A percentile compares a stretch with the other conserved stretches of the same genome.
Evolutionary conservation across 2,329 filamentous ascomycete genomes (phyloP).

Genomic region (Pseudocercospora eumusae): DNA sequence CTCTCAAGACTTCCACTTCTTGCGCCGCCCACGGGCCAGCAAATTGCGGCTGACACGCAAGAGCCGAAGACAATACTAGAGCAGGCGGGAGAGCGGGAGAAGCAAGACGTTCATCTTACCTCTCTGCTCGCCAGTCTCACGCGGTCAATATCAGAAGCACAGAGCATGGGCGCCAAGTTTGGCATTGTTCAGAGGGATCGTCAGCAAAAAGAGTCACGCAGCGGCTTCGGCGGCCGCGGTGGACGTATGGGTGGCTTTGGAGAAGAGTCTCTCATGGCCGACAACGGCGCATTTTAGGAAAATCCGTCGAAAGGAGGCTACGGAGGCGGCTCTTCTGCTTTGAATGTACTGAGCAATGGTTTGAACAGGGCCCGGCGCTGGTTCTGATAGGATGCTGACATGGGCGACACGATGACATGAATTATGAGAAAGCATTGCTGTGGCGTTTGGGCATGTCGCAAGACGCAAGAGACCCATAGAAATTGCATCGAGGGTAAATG

Average conservation of each 20-base stretch:
- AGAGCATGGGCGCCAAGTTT: constrained; percentile 76
- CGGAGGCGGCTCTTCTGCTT: not conserved
- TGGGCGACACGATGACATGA: not conserved
- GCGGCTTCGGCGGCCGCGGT: constrained; percentile 15
- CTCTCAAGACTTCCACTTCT: constrained; percentile 81
- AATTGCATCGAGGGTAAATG: not conserved
- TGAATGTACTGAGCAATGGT: not conserved
- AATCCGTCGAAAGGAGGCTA: constrained; percentile 9
- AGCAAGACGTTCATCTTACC: constrained; percentile 81
- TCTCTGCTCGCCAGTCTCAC: constrained; percentile 74
- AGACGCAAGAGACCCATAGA: not conserved
- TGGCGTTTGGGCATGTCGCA: constrained; percentile 1
- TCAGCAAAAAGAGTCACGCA: constrained; percentile 37
- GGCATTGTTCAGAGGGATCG: constrained; percentile 46
- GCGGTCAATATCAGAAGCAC: constrained; percentile 68
- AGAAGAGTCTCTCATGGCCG: constrained; percentile 26
- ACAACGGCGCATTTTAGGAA: constrained; percentile 26
- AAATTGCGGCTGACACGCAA: constrained; percentile 59
- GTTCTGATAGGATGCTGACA: not conserved
- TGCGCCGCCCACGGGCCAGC: constrained; percentile 65
- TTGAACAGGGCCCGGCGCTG: not conserved
- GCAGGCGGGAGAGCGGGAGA: constrained; percentile 64
- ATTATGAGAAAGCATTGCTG: constrained; percentile 4
- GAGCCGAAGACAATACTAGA: constrained; percentile 52
- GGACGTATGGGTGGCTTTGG: constrained; percentile 22